Base-by-base conservation (phyloP, 805 yeast species). In the Kazachstania psychrophila region DNA sequence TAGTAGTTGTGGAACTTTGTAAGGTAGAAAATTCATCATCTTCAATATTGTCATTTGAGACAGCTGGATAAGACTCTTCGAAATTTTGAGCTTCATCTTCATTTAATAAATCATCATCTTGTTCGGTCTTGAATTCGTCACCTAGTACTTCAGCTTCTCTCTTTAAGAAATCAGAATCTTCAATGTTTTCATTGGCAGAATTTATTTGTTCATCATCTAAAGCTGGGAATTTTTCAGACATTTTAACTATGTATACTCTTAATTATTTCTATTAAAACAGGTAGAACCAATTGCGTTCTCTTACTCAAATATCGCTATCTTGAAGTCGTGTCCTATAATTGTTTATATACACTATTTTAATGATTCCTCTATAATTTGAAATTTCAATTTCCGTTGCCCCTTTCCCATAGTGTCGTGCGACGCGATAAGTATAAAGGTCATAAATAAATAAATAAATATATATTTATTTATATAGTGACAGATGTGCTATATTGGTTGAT, bases 151-250 rank as follows among this genome's bases (percentile, higher is more conserved):
- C 81, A 51, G 72, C 72, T 56, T 80, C 88, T 58, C 88, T 72
- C 22, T 78, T 62, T 34, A 80, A 64, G 53, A 80, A 79, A 56
- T 79, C 85, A 7, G 71, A 63, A 33, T 58, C 69, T 13, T 60
- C 71, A 23, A 12, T 30, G 17, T 53, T 58, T 19, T 56, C 64
- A 11, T 58, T 64, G 20, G 47, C 54, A 18, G 44, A 56, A 22
- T 52, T 58, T 32, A 55, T 59, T 23, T 47, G 53, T 25, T 61
- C 62, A 31, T 73, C 70, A 36, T 72, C 77, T 45, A 80, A 65
- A 43, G 74, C 86, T 33, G 94, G 92, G 58, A 75, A 81, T 61
- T 79, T 79, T 44, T 82, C 89, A 38, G 84, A 75, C 85, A 79
- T 79, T 15, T 20, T 39, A n/a, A n/a, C n/a, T n/a, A n/a, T n/a